These are phyloP conservation scores for Gentiana macrophylla DNA, from an alignment of 257 asterid genomes.

Conservation along the genomic window DNA sequence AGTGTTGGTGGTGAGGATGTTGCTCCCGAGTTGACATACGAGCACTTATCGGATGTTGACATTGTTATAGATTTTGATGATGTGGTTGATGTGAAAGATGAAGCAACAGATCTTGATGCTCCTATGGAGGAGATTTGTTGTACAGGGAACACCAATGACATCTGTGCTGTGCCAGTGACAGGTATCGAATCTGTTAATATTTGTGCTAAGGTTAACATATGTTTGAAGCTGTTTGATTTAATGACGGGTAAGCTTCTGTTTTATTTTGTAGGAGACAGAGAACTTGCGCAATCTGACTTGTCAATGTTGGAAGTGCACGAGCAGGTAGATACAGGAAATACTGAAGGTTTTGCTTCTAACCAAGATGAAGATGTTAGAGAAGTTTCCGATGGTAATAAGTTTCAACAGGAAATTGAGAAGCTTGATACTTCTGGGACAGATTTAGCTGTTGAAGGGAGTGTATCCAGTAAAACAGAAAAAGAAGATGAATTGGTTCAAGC, in stretches of 20 bases:
- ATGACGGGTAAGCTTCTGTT: neutral
- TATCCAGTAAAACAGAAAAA: conserved; percentile 14
- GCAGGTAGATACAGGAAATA: neutral
- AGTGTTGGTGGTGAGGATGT: conserved; percentile 11
- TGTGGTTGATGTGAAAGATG: conserved; percentile 27
- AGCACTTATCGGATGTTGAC: conserved; percentile 20
- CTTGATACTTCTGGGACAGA: conserved; percentile 7
- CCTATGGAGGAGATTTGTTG: conserved; percentile 12
- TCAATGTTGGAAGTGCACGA: conserved; percentile 8
- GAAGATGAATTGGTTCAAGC: conserved; percentile 11
- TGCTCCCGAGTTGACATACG: conserved; percentile 20
- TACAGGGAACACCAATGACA: conserved; percentile 17
- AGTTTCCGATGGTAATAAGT: conserved; percentile 22
- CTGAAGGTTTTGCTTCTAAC: conserved; percentile 15
- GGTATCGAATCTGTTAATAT: conserved; percentile 17
- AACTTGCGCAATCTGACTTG: conserved; percentile 17
- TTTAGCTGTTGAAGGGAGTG: conserved; percentile 13
- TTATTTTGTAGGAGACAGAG: conserved; percentile 14
- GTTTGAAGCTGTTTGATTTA: too few relatives aligned
- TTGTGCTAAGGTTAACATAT: neutral
- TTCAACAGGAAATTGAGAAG: conserved; percentile 18
- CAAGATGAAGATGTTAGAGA: conserved; percentile 16
- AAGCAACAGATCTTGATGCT: conserved; percentile 15
- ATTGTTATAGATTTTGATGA: conserved; percentile 30
- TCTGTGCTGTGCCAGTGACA: conserved; percentile 12